These are phyloP conservation scores for Boeremia exigua DNA, from an alignment of 2,329 filamentous ascomycete genomes.

Conservation along the genomic window DNA sequence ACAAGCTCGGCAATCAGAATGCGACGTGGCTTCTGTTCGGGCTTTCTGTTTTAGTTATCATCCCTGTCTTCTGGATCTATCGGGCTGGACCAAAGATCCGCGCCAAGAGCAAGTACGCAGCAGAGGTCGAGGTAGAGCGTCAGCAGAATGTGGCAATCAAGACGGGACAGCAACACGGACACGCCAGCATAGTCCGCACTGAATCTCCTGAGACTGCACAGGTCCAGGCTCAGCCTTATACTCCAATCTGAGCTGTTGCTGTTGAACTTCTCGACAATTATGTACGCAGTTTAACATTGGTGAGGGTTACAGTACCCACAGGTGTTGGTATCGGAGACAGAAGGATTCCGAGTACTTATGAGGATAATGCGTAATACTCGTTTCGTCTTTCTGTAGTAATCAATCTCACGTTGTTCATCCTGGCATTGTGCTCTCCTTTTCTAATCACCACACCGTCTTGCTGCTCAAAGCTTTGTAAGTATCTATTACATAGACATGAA, in stretches of 20 bases:
- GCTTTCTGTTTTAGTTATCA: constrained; percentile 56
- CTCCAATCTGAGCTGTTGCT: neutral
- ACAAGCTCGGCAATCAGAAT: constrained; percentile 33
- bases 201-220: neutral
- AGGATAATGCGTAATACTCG: no score
- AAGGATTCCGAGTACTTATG: no score
- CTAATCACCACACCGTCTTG: no score
- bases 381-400: no score
- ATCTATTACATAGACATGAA: no score
- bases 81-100: constrained; percentile 61
- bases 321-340: neutral
- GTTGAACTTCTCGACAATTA: neutral
- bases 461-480: no score
- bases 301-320: neutral
- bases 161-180: neutral
- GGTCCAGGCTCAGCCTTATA: neutral
- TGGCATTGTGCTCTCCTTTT: no score
- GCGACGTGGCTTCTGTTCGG: constrained; percentile 54
- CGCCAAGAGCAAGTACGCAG: constrained; percentile 39
- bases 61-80: constrained; percentile 64
- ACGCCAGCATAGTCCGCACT: neutral
- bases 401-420: no score
- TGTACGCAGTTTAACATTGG: neutral
- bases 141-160: constrained; percentile 16
- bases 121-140: constrained; percentile 30